phyloP scores from a whole-genome alignment of 495 filamentous ascomycete species.

The Xylaria sp. region DNA sequence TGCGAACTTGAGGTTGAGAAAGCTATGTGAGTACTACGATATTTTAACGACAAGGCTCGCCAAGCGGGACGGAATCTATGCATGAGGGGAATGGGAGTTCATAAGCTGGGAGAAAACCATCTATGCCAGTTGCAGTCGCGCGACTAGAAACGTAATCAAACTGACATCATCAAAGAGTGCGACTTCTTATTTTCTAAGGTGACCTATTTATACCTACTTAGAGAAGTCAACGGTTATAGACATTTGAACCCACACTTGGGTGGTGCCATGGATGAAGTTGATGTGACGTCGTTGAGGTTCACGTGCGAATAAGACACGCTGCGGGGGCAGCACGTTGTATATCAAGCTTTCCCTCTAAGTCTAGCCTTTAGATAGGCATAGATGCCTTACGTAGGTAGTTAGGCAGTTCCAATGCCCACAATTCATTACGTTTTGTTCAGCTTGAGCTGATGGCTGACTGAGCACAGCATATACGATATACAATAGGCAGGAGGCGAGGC shows the following conservation, averaged over 20 bases:
- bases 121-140: not conserved
- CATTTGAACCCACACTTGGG: constrained; percentile 9
- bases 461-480: constrained; percentile 21
- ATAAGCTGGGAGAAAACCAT: not conserved
- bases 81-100: constrained; percentile 20
- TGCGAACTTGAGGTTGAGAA: constrained; percentile 25
- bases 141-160: not conserved
- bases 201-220: not conserved
- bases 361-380: not conserved
- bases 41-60: constrained; percentile 29
- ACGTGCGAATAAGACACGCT: not conserved
- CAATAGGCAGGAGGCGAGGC: not conserved
- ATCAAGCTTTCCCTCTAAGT: not conserved
- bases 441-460: not conserved
- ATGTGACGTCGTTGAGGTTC: constrained; percentile 25
- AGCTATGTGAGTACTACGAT: constrained; percentile 22
- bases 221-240: not conserved
- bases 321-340: constrained; percentile 5
- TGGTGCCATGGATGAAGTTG: constrained; percentile 17
- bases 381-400: not conserved
- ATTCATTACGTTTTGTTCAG: constrained; percentile 4
- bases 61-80: constrained; percentile 32
- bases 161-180: not conserved
- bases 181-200: not conserved
- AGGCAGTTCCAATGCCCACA: not conserved